Conservation (phyloP, 106 monocot species). For the Dioscorea dumetorum region DNA sequence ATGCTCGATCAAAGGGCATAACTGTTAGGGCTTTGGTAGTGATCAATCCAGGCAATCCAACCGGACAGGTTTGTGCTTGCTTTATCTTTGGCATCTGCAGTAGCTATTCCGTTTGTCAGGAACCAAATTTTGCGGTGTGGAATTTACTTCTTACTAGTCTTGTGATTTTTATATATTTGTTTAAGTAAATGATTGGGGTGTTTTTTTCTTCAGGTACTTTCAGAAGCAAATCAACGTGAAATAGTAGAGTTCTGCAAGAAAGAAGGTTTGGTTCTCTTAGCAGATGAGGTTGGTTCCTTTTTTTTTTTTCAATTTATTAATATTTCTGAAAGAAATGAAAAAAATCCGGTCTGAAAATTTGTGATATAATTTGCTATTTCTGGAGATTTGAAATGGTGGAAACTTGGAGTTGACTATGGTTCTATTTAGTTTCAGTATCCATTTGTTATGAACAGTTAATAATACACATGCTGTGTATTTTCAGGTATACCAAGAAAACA, state of each 20-base stretch:
- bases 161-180: too few species aligned
- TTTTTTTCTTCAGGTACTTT: slow-evolving; percentile 54
- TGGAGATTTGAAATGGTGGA: too few species aligned
- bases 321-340: neutral
- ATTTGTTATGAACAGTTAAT: neutral
- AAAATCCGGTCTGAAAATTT: too few species aligned
- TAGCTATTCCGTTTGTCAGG: too few species aligned
- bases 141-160: too few species aligned
- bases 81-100: neutral
- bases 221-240: slow-evolving; percentile 70
- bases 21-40: slow-evolving; percentile 83
- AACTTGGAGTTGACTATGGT: too few species aligned
- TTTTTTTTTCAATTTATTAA: neutral
- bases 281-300: slow-evolving; percentile 67
- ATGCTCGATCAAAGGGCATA: slow-evolving; percentile 79
- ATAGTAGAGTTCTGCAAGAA: slow-evolving; percentile 90
- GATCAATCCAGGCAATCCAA: slow-evolving; percentile 98
- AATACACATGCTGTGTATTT: neutral
- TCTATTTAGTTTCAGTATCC: too few species aligned
- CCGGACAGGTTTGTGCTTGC: slow-evolving; percentile 69
- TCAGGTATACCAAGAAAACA: slow-evolving; percentile 96
- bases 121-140: too few species aligned
- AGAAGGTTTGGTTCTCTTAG: slow-evolving; percentile 86
- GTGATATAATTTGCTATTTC: too few species aligned
- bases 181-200: neutral